These are phyloP conservation scores for Stereum hirsutum DNA, from an alignment of 1,284 basidiomycete species.

Conservation along the genomic window DNA sequence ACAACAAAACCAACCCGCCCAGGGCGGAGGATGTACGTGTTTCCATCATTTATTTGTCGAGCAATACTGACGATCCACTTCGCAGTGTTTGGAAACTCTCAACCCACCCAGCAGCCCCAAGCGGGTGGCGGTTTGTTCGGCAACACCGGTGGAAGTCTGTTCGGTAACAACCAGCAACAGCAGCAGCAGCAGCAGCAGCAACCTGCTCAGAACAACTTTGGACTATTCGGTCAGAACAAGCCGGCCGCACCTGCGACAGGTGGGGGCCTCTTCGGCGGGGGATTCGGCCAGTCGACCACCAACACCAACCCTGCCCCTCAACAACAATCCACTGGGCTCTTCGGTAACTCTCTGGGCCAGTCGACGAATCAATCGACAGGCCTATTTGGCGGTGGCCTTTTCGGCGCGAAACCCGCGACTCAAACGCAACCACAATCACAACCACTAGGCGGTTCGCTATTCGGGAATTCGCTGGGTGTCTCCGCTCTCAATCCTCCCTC, in stretches of 20 bases:
- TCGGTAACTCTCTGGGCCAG: slow-evolving; percentile 32
- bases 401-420: slow-evolving; percentile 29
- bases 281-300: slow-evolving; percentile 26
- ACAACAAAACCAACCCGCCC: slow-evolving; percentile 11
- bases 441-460: slow-evolving; percentile 30
- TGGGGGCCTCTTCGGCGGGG: slow-evolving; percentile 34
- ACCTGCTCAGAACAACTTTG: slow-evolving; percentile 16
- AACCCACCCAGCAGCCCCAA: slow-evolving; percentile 17
- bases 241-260: slow-evolving; percentile 21
- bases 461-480: slow-evolving; percentile 31
- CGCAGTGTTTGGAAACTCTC: slow-evolving; percentile 21
- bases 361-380: slow-evolving; percentile 20
- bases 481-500: slow-evolving; percentile 32
- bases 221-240: slow-evolving; percentile 20
- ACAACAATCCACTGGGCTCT: slow-evolving; percentile 22
- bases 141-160: slow-evolving; percentile 11
- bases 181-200: slow-evolving; percentile 24
- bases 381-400: slow-evolving; percentile 30
- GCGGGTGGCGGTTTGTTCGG: slow-evolving; percentile 9
- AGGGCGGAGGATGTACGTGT: slow-evolving; percentile 11
- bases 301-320: slow-evolving; percentile 19
- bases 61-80: not conserved
- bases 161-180: slow-evolving; percentile 16
- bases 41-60: not conserved
- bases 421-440: slow-evolving; percentile 29